Base-by-base conservation (phyloP, 768 basidiomycete species). In the Gyrodon lividus region DNA sequence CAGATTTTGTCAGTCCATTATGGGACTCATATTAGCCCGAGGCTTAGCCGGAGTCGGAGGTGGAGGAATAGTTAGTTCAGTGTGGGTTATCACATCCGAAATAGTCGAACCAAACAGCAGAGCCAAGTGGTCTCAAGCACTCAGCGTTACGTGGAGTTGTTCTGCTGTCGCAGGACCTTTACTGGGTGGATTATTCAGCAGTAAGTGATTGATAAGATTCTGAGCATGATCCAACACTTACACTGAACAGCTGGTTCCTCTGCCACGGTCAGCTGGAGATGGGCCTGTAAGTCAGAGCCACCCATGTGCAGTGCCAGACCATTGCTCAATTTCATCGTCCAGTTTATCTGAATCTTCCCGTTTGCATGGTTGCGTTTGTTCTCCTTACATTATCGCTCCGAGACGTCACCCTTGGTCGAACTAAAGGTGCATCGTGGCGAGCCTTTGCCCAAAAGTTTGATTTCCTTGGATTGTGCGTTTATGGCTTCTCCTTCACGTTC, bases 11-110 rank as follows among this genome's bases (percentile, higher is more conserved):
- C 50, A 71, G 72, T 64, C 59, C 40, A 75, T 80, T 43, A 67
- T 71, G 49, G 86, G 82, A 81, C 77, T 92, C 44, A 87, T 91
- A 52, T 68, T 81, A 22, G 79, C 84, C 46, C 78, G 90, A 42
- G 77, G 72, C 45, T 52, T 80, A 48, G 86, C 89, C 53, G 91
- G 91, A 38, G 74, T 89, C 52, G 91, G 91, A n/a, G 91, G 86
- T 14, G 91, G 91, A 31, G 91, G 91, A 8, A 91, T 93, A 56
- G 90, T 92, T 51, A 82, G 82, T 64, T 79, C 86, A 38, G 89
- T 92, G 31, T 92, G 91, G 91, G 82, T 89, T 20, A 85, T 93
- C 52, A 91, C 88, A 40, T 80, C 89, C 56, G 90, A 93, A 66
- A 83, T 93, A 52, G 90, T 92, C 37, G 82, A 85, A 65, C 77